Percentiles rank a stretch among this genome's conserved stretches.
These are phyloP conservation scores for Russula abietina DNA, from an alignment of 768 basidiomycete genomes.

Conservation along the genomic window DNA sequence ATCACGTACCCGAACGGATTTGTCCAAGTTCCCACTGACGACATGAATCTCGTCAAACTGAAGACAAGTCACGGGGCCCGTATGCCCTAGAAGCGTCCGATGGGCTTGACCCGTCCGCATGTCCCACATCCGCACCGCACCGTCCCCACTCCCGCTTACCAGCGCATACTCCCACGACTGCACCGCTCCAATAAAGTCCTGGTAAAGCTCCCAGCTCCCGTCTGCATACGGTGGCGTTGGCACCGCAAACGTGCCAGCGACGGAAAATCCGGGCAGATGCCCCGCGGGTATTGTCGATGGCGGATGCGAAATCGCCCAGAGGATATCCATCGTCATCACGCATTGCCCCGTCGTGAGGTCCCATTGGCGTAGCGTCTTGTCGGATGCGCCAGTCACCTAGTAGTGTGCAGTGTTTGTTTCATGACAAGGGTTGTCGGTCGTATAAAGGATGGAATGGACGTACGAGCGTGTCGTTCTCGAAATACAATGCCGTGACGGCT, in stretches of 20 bases:
- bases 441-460: conserved; percentile 27
- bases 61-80: conserved; percentile 85
- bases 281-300: conserved; percentile 45
- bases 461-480: conserved; percentile 91
- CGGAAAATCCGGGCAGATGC: conserved; percentile 40
- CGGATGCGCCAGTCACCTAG: conserved; percentile 96
- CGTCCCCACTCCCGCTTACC: conserved; percentile 95
- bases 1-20: conserved; percentile 70
- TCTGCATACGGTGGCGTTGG: conserved; percentile 86
- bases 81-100: conserved; percentile 88
- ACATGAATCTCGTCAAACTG: conserved; percentile 97
- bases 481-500: conserved; percentile 88
- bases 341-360: conserved; percentile 96
- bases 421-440: neutral
- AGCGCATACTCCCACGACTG: conserved; percentile 99
- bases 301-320: conserved; percentile 97
- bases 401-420: conserved; percentile 29
- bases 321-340: conserved; percentile 98
- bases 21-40: conserved; percentile 89
- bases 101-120: conserved; percentile 99
- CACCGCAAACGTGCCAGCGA: conserved; percentile 66
- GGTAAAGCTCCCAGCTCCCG: conserved; percentile 90
- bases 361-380: conserved; percentile 98
- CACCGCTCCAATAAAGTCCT: conserved; percentile 95
- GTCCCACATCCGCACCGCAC: conserved; percentile 99